Conservation (phyloP, 2,329 filamentous ascomycete genomes). For the Phyllachora maydis region DNA sequence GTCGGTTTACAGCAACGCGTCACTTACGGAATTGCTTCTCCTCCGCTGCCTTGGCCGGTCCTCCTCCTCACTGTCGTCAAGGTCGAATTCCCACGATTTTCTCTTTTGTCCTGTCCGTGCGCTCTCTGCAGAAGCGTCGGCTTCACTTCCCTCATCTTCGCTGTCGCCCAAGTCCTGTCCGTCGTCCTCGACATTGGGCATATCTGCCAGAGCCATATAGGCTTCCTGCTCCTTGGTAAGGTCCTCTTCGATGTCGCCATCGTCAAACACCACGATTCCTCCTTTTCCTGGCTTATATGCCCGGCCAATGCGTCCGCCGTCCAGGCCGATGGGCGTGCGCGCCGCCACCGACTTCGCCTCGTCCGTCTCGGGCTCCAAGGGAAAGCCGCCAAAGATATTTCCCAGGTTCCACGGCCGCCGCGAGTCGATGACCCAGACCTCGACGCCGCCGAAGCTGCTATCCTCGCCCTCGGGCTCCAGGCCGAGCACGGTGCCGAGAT, state of each 20-base stretch:
- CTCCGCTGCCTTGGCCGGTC: constrained; percentile 60
- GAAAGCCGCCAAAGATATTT: constrained; percentile 73
- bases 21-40: constrained; percentile 67
- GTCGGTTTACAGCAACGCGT: neutral
- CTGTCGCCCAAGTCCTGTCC: constrained; percentile 39
- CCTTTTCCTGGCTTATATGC: constrained; percentile 61
- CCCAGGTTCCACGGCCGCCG: constrained; percentile 85
- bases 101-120: constrained; percentile 42
- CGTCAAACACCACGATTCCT: constrained; percentile 85
- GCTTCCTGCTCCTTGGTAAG: constrained; percentile 55
- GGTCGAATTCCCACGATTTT: constrained; percentile 56
- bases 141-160: constrained; percentile 35
- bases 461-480: constrained; percentile 48
- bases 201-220: constrained; percentile 68
- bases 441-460: constrained; percentile 60
- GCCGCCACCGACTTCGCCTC: constrained; percentile 22
- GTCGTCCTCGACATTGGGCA: constrained; percentile 73
- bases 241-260: constrained; percentile 83
- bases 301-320: constrained; percentile 49
- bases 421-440: constrained; percentile 87
- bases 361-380: constrained; percentile 28
- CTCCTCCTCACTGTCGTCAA: constrained; percentile 51
- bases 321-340: constrained; percentile 42
- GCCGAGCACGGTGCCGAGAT: constrained; percentile 62
- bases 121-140: constrained; percentile 23